Evolutionary conservation across 2,329 filamentous ascomycete species (phyloP).

Genomic region (Diaporthe sp.): DNA sequence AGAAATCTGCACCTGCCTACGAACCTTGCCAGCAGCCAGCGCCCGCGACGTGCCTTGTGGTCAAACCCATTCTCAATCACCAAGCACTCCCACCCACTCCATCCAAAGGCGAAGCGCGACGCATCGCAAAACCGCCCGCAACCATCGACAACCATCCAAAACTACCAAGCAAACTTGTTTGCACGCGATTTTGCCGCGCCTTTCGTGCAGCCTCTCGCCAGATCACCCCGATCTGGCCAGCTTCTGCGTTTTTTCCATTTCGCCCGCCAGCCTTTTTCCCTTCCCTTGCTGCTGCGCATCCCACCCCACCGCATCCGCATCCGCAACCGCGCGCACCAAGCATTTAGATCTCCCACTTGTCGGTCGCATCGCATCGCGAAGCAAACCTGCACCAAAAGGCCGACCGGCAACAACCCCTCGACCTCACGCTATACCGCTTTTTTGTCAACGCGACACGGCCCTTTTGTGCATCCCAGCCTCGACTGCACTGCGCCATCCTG

Average conservation of each 20-base stretch:
- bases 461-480: constrained; percentile 30
- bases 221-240: constrained; percentile 54
- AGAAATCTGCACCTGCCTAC: constrained; percentile 46
- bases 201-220: constrained; percentile 56
- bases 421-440: constrained; percentile 8
- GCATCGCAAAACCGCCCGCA: constrained; percentile 72
- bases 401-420: constrained; percentile 17
- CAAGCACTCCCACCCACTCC: constrained; percentile 49
- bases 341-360: neutral
- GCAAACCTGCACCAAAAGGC: constrained; percentile 25
- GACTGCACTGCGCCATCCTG: constrained; percentile 6
- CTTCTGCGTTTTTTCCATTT: constrained; percentile 57
- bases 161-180: constrained; percentile 65
- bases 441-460: constrained; percentile 27
- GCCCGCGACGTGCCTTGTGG: constrained; percentile 51
- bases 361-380: constrained; percentile 39
- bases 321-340: constrained; percentile 20
- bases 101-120: constrained; percentile 60
- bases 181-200: constrained; percentile 68
- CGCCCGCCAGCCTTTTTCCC: constrained; percentile 35
- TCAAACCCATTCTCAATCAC: constrained; percentile 60
- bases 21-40: constrained; percentile 58
- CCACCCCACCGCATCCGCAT: constrained; percentile 39
- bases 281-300: constrained; percentile 29
- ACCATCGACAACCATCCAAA: constrained; percentile 71